Conservation (phyloP, 2,329 filamentous ascomycete species). For the Cladosporium sp. region DNA sequence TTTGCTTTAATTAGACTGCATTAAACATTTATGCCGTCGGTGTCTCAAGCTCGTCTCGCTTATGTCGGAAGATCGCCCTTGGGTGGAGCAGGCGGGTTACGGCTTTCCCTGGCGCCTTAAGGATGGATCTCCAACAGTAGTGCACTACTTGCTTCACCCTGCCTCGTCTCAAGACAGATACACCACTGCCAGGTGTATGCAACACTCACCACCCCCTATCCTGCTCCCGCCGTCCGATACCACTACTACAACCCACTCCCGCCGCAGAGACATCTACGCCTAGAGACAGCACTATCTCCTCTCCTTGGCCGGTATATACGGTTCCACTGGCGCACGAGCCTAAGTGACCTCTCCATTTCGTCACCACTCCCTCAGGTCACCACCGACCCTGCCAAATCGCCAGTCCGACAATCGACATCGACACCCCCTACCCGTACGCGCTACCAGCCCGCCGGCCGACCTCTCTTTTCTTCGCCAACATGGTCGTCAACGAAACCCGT, state of each 20-base stretch:
- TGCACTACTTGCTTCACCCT: background rate
- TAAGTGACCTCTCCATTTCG: conserved; percentile 15
- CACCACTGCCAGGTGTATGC: background rate
- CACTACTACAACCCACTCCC: background rate
- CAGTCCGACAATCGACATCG: background rate
- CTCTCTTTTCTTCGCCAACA: conserved; percentile 37
- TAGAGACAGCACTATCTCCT: background rate
- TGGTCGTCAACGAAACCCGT: conserved; percentile 45
- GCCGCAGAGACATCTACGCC: conserved; percentile 2
- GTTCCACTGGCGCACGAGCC: conserved; percentile 14
- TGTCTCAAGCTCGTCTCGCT: background rate
- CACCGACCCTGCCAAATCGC: background rate
- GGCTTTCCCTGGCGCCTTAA: background rate
- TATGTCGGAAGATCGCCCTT: background rate
- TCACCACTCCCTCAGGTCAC: conserved; percentile 1
- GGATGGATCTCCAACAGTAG: background rate
- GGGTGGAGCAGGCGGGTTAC: background rate
- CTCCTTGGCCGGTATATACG: background rate
- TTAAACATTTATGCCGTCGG: background rate
- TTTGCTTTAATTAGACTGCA: background rate
- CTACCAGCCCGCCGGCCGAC: background rate
- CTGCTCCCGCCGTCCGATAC: background rate
- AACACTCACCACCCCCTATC: background rate
- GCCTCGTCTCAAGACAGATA: background rate
- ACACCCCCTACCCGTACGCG: background rate